phyloP scores from a whole-genome alignment of 2,329 filamentous ascomycete genomes.

The Boeremia lycopersici region DNA sequence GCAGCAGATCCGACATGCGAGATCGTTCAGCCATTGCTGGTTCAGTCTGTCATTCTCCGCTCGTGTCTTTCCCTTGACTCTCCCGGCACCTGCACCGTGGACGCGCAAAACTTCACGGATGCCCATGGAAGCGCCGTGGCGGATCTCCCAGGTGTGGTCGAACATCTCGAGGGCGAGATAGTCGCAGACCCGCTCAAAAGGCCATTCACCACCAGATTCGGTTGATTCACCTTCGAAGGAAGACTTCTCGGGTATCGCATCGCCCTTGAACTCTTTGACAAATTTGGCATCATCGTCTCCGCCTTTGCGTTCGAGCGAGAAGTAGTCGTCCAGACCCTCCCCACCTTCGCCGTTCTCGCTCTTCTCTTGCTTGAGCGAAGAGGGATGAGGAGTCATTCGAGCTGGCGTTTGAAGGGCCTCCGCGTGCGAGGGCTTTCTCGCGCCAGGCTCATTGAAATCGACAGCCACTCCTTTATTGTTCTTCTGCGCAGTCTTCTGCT shows the following conservation, averaged over 20 bases:
- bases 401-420: constrained; percentile 63
- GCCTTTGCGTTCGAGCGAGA: constrained; percentile 80
- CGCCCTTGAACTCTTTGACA: constrained; percentile 93
- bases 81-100: constrained; percentile 88
- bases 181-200: constrained; percentile 90
- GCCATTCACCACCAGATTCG: constrained; percentile 85
- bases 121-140: constrained; percentile 95
- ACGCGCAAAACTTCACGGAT: constrained; percentile 87
- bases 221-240: constrained; percentile 79
- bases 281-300: constrained; percentile 90
- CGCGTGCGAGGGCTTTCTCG: constrained; percentile 64
- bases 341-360: constrained; percentile 64
- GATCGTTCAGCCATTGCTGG: constrained; percentile 85
- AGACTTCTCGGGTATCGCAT: constrained; percentile 79
- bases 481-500: constrained; percentile 87
- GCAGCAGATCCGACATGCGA: constrained; percentile 92
- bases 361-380: constrained; percentile 63
- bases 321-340: constrained; percentile 70
- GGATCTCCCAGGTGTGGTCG: constrained; percentile 90
- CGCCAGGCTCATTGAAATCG: constrained; percentile 72
- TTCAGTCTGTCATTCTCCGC: constrained; percentile 81
- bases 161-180: constrained; percentile 94
- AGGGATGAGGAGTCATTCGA: constrained; percentile 55
- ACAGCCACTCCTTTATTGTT: constrained; percentile 89
- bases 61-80: constrained; percentile 71